Evolutionary conservation across 768 basidiomycete genomes (phyloP).

Genomic region (Hysterangium stoloniferum): DNA sequence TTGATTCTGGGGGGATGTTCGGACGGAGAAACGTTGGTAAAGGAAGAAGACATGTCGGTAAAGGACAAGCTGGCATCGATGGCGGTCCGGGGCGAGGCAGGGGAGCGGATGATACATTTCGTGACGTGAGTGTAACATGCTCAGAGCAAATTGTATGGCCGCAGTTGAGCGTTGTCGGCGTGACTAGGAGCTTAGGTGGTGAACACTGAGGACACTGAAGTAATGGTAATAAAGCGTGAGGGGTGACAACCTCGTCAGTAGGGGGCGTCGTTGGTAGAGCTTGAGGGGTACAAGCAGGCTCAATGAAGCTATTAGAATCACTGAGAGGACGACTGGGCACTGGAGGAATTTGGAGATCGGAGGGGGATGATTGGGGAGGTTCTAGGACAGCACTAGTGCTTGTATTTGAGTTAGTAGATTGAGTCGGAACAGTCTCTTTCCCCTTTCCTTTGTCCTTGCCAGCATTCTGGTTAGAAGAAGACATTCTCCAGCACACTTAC

Average conservation of each 20-base stretch:
- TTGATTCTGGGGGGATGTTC: slow-evolving; percentile 36
- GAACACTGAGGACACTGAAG: slow-evolving; percentile 51
- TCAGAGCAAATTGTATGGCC: slow-evolving; percentile 73
- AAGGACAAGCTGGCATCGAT: slow-evolving; percentile 26
- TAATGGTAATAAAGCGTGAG: slow-evolving; percentile 27
- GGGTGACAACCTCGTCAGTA: background rate
- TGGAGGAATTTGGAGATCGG: no score
- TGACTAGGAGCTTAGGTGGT: slow-evolving; percentile 26
- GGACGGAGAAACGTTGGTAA: slow-evolving; percentile 20
- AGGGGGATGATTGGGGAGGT: no score
- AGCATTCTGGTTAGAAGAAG: background rate
- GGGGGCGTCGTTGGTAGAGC: background rate
- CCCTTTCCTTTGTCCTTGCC: background rate
- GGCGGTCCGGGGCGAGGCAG: slow-evolving; percentile 7
- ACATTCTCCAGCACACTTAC: background rate
- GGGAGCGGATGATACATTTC: slow-evolving; percentile 13
- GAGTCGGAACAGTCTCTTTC: no score
- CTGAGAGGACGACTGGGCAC: no score
- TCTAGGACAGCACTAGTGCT: no score
- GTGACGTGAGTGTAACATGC: slow-evolving; percentile 33
- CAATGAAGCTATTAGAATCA: no score
- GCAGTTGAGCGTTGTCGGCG: slow-evolving; percentile 60
- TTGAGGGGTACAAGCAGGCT: no score
- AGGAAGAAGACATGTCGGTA: slow-evolving; percentile 27
- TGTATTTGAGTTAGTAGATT: no score